These are phyloP conservation scores for Collariella sp. DNA, from an alignment of 495 filamentous ascomycete species.

Conservation along the genomic window DNA sequence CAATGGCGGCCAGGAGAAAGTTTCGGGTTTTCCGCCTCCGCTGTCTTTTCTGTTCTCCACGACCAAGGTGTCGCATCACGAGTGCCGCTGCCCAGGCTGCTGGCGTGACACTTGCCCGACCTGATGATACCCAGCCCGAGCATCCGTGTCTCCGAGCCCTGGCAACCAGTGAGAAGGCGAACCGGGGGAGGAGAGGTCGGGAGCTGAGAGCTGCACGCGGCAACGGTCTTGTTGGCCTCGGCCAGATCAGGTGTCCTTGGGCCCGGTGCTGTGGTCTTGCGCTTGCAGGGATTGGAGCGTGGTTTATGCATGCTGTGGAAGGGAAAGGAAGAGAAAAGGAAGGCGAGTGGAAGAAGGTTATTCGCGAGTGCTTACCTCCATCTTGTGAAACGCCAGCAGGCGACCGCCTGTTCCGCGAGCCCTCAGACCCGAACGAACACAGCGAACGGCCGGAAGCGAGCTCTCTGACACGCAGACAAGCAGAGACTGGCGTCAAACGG, in stretches of 20 bases:
- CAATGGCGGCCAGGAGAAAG: not conserved
- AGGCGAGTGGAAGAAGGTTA: not conserved
- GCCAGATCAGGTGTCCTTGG: not conserved
- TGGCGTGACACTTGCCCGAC: constrained; percentile 21
- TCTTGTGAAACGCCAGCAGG: constrained; percentile 5
- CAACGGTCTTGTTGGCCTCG: not conserved
- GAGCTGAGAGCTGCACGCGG: not conserved
- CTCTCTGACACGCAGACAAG: not conserved
- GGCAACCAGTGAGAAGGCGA: not conserved
- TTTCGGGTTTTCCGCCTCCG: not conserved
- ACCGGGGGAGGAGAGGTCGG: not conserved
- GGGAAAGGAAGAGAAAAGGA: not conserved
- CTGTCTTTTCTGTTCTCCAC: not conserved
- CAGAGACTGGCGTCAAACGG: constrained; percentile 10
- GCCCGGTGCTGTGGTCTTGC: not conserved
- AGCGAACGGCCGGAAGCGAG: constrained; percentile 6
- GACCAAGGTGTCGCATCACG: not conserved
- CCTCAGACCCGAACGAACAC: not conserved
- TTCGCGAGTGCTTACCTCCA: constrained; percentile 13
- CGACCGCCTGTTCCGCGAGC: not conserved
- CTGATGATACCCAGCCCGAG: not conserved
- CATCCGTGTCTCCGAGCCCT: not conserved
- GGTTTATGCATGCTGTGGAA: not conserved
- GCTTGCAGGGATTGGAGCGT: constrained; percentile 2
- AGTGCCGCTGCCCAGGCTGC: constrained; percentile 7